These are phyloP conservation scores for Triticum urartu DNA, from an alignment of 176 grass and related monocot species.

Conservation along the genomic window DNA sequence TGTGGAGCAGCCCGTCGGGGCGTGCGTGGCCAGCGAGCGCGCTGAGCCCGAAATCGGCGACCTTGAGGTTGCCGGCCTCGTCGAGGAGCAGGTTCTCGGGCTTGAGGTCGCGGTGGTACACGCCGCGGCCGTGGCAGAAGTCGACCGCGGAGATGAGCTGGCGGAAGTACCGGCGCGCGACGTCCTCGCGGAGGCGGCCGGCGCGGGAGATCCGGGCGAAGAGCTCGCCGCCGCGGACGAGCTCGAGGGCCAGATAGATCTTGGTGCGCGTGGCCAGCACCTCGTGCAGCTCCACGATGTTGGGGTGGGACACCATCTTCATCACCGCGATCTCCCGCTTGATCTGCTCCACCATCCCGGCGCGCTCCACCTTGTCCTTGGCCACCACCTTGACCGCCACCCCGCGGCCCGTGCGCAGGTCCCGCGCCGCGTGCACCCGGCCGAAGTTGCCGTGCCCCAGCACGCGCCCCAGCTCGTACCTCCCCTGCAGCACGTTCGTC, in stretches of 20 bases:
- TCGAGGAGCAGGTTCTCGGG: slow-evolving; percentile 62
- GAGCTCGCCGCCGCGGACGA: slow-evolving; percentile 86
- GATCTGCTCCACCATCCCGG: slow-evolving; percentile 55
- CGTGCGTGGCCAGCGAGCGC: slow-evolving; percentile 35
- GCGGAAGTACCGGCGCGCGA: slow-evolving; percentile 44
- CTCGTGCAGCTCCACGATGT: slow-evolving; percentile 65
- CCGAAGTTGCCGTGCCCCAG: slow-evolving; percentile 51
- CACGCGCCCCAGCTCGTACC: slow-evolving; percentile 56
- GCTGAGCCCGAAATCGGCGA: slow-evolving; percentile 53
- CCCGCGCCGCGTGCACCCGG: slow-evolving; percentile 44
- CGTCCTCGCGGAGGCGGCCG: slow-evolving; percentile 44
- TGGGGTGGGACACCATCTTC: slow-evolving; percentile 50
- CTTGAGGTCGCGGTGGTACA: slow-evolving; percentile 59
- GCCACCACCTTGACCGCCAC: slow-evolving; percentile 59
- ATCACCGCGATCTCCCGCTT: slow-evolving; percentile 65
- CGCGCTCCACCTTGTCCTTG: slow-evolving; percentile 54
- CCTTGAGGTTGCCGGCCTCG: slow-evolving; percentile 49
- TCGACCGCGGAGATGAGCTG: slow-evolving; percentile 52
- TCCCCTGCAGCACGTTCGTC: slow-evolving; percentile 35
- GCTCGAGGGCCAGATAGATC: slow-evolving; percentile 66
- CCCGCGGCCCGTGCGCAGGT: slow-evolving; percentile 34
- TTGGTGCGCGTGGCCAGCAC: slow-evolving; percentile 51
- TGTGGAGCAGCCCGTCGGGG: slow-evolving; percentile 50
- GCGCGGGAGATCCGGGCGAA: slow-evolving; percentile 56
- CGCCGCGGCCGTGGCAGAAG: slow-evolving; percentile 54